Base-by-base conservation (phyloP, 371 early-diverging fungal genomes). In the Mucor mucedo region DNA sequence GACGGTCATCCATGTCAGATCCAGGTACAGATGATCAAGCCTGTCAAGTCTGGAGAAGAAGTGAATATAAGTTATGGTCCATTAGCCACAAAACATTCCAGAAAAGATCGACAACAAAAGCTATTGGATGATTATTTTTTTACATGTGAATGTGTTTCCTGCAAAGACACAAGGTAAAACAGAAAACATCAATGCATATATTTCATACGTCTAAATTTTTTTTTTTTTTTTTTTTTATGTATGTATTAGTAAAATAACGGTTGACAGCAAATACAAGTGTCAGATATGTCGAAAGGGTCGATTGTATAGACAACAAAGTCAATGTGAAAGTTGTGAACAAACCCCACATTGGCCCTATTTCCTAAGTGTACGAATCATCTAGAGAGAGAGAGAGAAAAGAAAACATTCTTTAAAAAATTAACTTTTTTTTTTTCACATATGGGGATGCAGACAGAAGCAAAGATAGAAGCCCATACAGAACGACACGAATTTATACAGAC, bases 1-100 rank as follows among this genome's bases (percentile, higher is more conserved):
- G 58, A 33, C 4, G 13, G 13, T 1, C 33, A 48, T 32, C 63
- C 50, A 2, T 65, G 39, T 16, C 57, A 35, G 27, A 32, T 55
- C 11, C 40, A 47, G 16, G 44, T 66, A 29, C 45, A 62, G 11
- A 28, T 52, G 7, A 42, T 52, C 21, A 55, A 62, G 4, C 40
- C 45, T 0, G 13, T 50, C 0, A 28, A 16, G 9, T 5, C 27
- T 2, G 55, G 60, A 3, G 7, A 55, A 13, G 64, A 66, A 30
- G 14, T 75, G 0, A 64, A 49, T 5, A 75, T 78, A 30, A 75
- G 76, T 32, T 78, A 78, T 65, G 78, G 76, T 5, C 75, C 76
- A 3, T 29, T 71, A 27, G 69, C 72, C 10, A 60, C 56, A 8
- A 53, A 55, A 28, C 59, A 62, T 28, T 13, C 30, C 0, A 35